Conservation (phyloP, 768 basidiomycete genomes). For the Fistulinella prunicolor region DNA sequence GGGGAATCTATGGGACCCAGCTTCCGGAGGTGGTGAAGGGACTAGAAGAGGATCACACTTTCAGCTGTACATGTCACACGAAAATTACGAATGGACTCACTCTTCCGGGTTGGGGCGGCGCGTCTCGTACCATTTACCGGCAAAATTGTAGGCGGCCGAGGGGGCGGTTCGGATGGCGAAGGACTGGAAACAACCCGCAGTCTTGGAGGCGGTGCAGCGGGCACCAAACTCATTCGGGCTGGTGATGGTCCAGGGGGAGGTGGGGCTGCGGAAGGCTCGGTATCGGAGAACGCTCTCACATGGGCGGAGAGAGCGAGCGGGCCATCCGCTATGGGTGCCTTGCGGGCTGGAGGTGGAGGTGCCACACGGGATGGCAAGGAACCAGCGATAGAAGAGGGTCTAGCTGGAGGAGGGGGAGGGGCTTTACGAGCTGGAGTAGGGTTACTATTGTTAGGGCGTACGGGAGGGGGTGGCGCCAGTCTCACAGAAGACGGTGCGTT, state of each 20-base stretch:
- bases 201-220: slow-evolving; percentile 15
- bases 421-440: slow-evolving; percentile 33
- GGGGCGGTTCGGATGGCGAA: slow-evolving; percentile 16
- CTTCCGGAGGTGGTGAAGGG: slow-evolving; percentile 57
- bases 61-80: slow-evolving; percentile 6
- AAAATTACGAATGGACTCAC: slow-evolving; percentile 34
- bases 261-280: slow-evolving; percentile 34
- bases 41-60: slow-evolving; percentile 33
- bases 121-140: slow-evolving; percentile 31
- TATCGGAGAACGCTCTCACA: slow-evolving; percentile 44
- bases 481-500: slow-evolving; percentile 14
- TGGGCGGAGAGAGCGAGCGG: slow-evolving; percentile 36
- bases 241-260: slow-evolving; percentile 33
- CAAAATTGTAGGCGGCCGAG: slow-evolving; percentile 8
- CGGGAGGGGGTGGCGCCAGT: slow-evolving; percentile 23
- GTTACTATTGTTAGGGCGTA: slow-evolving; percentile 21
- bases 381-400: slow-evolving; percentile 35
- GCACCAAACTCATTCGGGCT: slow-evolving; percentile 19
- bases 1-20: slow-evolving; percentile 71
- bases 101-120: slow-evolving; percentile 43
- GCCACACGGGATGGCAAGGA: slow-evolving; percentile 29
- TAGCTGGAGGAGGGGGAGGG: slow-evolving; percentile 45
- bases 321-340: slow-evolving; percentile 25
- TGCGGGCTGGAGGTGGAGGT: slow-evolving; percentile 44
- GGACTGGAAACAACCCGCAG: slow-evolving; percentile 27